Base-by-base conservation (phyloP, 164 flowering plant species). In the Vitis riparia region DNA sequence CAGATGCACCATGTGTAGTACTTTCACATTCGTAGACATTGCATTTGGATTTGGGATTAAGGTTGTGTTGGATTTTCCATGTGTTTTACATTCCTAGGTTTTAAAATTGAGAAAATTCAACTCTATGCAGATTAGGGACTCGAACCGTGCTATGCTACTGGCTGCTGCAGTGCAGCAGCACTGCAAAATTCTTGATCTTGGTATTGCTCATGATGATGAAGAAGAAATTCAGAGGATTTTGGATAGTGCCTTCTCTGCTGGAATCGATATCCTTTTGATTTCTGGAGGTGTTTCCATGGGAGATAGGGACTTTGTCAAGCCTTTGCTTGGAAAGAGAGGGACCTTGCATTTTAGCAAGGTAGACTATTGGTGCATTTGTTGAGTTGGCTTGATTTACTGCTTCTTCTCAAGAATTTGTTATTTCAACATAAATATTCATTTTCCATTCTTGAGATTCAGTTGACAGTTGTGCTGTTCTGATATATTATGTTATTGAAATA, bases 221-320 rank as follows among this genome's bases (percentile, higher is more conserved):
- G 84, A 84, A 51, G 84, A 90, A 63, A 86, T 89, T 57, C 91
- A 85, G 71, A 83, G 59, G 73, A 68, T 84, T 59, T 51, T 94
- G 47, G 90, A 90, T 61, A 66, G 10, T 68, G 94, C 93, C 44
- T 69, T 88, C 59, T 77, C 89, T 68, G 55, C 88, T 77, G 93
- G 87, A 51, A 78, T 85, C 60, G 78, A 95, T 76, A 84, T 95
- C 56, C 81, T 95, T 73, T 47, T 92, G 61, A 92, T 93, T 73
- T 92, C 99, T 75, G 99, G 99, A 62, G 99, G 99, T 76, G 98
- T 95, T 78, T 92, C 99, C 50, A 95, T 95, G 99, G 99, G 99
- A 48, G 99, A 95, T 78, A 84, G 85, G 79, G 99, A 92, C 79
- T 89, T 81, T 71, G 90, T 95, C 68, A 95, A 93, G 76, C 98